Conservation (phyloP, 1,284 basidiomycete genomes). For the Moniliella sp. region DNA sequence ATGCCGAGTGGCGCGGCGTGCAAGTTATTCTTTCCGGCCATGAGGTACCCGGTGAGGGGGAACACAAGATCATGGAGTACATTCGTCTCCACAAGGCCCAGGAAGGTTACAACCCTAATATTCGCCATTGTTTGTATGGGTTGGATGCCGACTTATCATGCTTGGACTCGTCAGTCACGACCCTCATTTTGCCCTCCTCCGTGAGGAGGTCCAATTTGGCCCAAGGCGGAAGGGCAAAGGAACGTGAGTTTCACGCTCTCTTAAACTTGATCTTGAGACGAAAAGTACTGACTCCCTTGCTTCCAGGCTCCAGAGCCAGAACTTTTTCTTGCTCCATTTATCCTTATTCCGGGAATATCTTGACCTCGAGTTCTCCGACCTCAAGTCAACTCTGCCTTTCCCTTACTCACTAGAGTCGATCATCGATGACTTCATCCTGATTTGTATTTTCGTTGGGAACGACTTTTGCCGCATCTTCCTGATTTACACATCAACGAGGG, state of each 20-base stretch:
- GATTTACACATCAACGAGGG: slow-evolving; percentile 95
- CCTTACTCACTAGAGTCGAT: slow-evolving; percentile 65
- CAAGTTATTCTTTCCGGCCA: slow-evolving; percentile 91
- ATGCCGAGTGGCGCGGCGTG: slow-evolving; percentile 53
- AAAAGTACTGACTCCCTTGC: background rate
- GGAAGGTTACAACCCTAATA: slow-evolving; percentile 74
- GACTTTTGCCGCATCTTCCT: slow-evolving; percentile 90
- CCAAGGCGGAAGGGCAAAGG: slow-evolving; percentile 43
- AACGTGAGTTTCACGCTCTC: slow-evolving; percentile 34
- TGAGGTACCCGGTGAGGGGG: slow-evolving; percentile 87
- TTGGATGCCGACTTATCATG: slow-evolving; percentile 98
- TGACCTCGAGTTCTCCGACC: slow-evolving; percentile 61
- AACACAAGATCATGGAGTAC: slow-evolving; percentile 99
- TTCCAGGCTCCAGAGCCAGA: slow-evolving; percentile 56
- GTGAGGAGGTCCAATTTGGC: slow-evolving; percentile 96
- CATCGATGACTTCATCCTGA: slow-evolving; percentile 90
- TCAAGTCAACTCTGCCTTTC: slow-evolving; percentile 38
- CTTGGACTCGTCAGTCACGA: slow-evolving; percentile 86
- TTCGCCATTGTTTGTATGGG: slow-evolving; percentile 89
- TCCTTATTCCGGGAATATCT: slow-evolving; percentile 89
- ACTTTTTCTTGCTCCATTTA: slow-evolving; percentile 82
- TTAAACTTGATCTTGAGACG: background rate
- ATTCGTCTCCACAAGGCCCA: slow-evolving; percentile 83
- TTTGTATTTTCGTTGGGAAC: slow-evolving; percentile 89
- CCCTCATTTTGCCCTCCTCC: slow-evolving; percentile 86